Base-by-base conservation (phyloP, 495 filamentous ascomycete species). In the Ramalina peruviana region DNA sequence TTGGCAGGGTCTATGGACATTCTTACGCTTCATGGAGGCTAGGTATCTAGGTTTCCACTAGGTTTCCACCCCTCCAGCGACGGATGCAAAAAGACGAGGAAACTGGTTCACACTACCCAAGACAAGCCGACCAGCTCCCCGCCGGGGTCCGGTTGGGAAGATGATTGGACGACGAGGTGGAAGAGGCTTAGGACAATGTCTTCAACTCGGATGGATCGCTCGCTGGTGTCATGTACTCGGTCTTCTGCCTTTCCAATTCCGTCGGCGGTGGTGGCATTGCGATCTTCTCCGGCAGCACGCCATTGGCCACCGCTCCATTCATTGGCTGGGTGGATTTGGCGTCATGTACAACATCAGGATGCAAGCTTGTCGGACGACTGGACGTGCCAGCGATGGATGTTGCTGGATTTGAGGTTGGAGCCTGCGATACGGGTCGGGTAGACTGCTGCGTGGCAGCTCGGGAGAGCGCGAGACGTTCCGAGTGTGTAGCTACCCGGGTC, bases 221-320 rank as follows among this genome's bases (percentile, higher is more conserved):
- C 10, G 51, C 40, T 6, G 55, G 55, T 12, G 55, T 57, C 7
- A 54, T 37, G 40, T 54, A 57, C 30, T 51, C 55, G 16, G 51
- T 54, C 30, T 54, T 54, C 12, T 30, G 33, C 1, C 55, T 36
- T 26, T 46, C 43, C 16, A 55, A 39, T 6, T 52, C 26, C 1
- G 16, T 36, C 12, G 49, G 49, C 9, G 49, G 49, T 20, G 53
- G 49, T 13, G 53, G 53, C 39, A 55, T 39, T 6, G 13, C 38
- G 1, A 52, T 47, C 16, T 19, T 38, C 23, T 48, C 21, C 51
- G 49, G 51, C 17, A 20, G 47, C 17, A 9, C 46, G 16, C 54
- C 54, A 30, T 56, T 53, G 15, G 48, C 11, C 3, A 52, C n/a
- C n/a, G 27, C 21, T 16, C 25, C 45, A n/a, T 48, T 36, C 23